Evolutionary conservation across 176 grass and related monocot species (phyloP), one percentile per base, ranked within the genome.

Genomic region (Pontederia crassipes): DNA sequence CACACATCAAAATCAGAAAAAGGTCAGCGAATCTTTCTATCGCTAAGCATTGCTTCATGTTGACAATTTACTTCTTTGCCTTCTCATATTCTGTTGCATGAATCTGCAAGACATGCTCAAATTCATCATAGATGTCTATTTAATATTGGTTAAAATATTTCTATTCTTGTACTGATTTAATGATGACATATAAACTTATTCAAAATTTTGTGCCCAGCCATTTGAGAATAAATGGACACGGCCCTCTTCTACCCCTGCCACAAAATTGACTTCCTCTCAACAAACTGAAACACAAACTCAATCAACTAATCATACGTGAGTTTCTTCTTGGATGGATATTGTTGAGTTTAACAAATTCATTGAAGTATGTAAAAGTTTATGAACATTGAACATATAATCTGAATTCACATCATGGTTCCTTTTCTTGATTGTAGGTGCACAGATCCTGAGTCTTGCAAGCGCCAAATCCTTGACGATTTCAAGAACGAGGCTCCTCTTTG

Each of bases 201-300:
- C 54, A 17, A 58, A 77, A 58, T 28, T 72, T 55, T 26, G 20
- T 24, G 52, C 72, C 1, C 72, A 95, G 91, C 78, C 82, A 55
- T 95, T 95, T 80, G 83, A 95, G 52, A 97, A 97, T 77, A 90
- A 90, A 52, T 90, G 86, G 80, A 78, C 69, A 13, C 72, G 87
- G 60, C 70, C 77, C 9, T 53, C 86, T 15, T 84, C 83, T 13
- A 15, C n/a, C 8, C 20, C 45, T 17, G 5, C 66, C 2, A 47
- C 66, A 69, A 57, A 45, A 12, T 16, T 15, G 11, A 74, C 69
- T 12, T 49, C 28, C 12, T 52, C 83, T 0, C 86, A 84, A 51
- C 86, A 85, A 55, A 27, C 78, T 0, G 86, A 85, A 54, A 35
- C 73, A 8, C 80, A 79, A 13, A n/a, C 65, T 16, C 46, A 82